phyloP scores from a whole-genome alignment of 805 yeast genomes.

The Candida yuanshanica region DNA sequence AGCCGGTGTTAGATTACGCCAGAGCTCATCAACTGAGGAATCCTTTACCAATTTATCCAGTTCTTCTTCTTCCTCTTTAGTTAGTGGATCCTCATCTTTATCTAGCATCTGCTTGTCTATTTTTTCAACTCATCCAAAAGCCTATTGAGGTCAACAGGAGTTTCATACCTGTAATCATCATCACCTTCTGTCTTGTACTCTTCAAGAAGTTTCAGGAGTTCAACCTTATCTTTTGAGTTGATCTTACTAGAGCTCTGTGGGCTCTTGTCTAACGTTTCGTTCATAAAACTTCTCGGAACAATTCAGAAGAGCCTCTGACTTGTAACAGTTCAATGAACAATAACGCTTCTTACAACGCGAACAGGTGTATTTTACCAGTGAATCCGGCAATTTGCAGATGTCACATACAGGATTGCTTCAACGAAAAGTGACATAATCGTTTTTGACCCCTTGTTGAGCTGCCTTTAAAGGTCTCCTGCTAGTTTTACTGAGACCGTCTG shows the following conservation, averaged over 20 bases:
- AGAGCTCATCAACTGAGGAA: conserved; percentile 3
- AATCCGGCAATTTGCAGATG: not conserved
- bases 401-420: not conserved
- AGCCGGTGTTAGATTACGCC: conserved; percentile 1
- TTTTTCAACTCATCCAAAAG: not conserved
- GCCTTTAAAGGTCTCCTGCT: too few species aligned
- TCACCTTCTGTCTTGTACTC: not conserved
- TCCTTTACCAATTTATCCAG: conserved; percentile 2
- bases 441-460: too few species aligned
- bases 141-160: not conserved
- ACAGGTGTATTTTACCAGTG: conserved; percentile 4
- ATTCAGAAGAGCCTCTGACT: conserved; percentile 4
- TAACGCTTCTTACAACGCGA: conserved; percentile 5
- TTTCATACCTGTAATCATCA: conserved; percentile 6
- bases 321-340: conserved; percentile 9
- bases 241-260: not conserved
- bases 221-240: conserved; percentile 3
- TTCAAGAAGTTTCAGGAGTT: conserved; percentile 2
- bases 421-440: not conserved
- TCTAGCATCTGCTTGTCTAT: conserved; percentile 1
- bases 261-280: conserved; percentile 1
- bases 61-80: conserved; percentile 4
- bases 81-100: conserved; percentile 3
- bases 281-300: conserved; percentile 7
- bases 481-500: too few species aligned